Evolutionary conservation across 192 early-diverging fungal species (phyloP), one percentile per base, ranked within the genome.

Genomic region (Rhizoclosmatium sp.): DNA sequence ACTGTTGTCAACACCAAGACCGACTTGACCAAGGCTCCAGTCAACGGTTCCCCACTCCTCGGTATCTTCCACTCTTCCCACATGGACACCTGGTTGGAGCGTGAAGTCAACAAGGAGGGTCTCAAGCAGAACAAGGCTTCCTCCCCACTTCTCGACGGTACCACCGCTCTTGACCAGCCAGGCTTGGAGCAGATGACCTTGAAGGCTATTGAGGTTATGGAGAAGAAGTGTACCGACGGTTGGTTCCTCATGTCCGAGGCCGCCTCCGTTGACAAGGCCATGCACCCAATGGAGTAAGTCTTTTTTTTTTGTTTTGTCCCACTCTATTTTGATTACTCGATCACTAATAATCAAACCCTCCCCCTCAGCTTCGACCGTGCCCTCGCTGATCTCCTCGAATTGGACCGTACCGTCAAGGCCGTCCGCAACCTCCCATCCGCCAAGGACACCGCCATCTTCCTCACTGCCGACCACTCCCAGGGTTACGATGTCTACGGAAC

Each of bases 241-340:
- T 92, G 81, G 79, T 92, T 89, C 86, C 73, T 92, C 70, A 91
- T 92, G 89, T 82, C 85, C 61, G 90, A 92, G 80, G 90, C 88
- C 60, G 90, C 89, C 39, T 87, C 88, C 46, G 83, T 92, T 56
- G 90, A 92, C 81, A 92, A 92, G 81, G 66, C 82, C 81, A 83
- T 92, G 79, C 89, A 92, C 74, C 81, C 85, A 21, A 82, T 91
- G 51, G 87, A 92, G 54, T 56, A 56, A 56, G 54, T 56, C 0
- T 0, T 14, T n/a, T 56, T 56, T 56, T 56, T 9, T 56, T 56
- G 10, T 56, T 56, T 9, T n/a, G 19, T 56, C 9, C 9, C 9
- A 56, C 10, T n/a, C 54, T n/a, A 9, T 9, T 56, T 31, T 31
- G 31, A 31, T 31, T 31, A 31, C 31, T 31, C 31, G 31, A 31